phyloP scores from a whole-genome alignment of 2,329 filamentous ascomycete genomes.

The Hypoxylon sp. region DNA sequence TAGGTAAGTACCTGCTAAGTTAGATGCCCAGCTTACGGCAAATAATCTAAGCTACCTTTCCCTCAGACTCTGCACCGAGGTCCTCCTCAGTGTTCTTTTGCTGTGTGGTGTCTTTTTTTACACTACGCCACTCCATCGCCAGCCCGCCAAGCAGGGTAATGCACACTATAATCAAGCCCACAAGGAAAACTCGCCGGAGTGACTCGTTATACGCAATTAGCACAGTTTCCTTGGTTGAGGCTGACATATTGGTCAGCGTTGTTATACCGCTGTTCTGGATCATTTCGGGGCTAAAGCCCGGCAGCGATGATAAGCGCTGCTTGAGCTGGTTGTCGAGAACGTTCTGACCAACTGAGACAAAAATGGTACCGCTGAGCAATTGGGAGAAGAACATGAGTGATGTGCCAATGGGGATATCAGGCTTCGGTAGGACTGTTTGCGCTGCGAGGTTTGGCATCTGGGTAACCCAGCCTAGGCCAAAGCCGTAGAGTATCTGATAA shows the following conservation, averaged over 20 bases:
- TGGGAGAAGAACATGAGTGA: slow-evolving; percentile 63
- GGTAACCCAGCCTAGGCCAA: slow-evolving; percentile 48
- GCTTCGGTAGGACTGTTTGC: slow-evolving; percentile 61
- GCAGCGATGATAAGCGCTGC: slow-evolving; percentile 36
- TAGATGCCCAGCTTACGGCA: too few relatives aligned
- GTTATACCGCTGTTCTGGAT: slow-evolving; percentile 52
- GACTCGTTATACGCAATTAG: slow-evolving; percentile 72
- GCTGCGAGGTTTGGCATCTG: slow-evolving; percentile 58
- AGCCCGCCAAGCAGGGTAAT: slow-evolving; percentile 69
- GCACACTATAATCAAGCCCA: slow-evolving; percentile 68
- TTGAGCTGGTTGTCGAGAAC: slow-evolving; percentile 60
- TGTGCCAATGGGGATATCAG: slow-evolving; percentile 60
- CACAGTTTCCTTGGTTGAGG: slow-evolving; percentile 21
- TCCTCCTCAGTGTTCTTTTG: neutral
- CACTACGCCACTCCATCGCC: slow-evolving; percentile 72
- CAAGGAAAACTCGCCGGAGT: slow-evolving; percentile 71
- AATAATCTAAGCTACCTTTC: neutral
- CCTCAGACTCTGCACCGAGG: too few relatives aligned
- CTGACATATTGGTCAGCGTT: slow-evolving; percentile 23
- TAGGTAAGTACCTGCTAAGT: too few relatives aligned
- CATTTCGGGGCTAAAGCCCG: slow-evolving; percentile 47
- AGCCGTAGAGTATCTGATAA: slow-evolving; percentile 51
- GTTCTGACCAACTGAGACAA: slow-evolving; percentile 62
- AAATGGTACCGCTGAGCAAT: slow-evolving; percentile 62
- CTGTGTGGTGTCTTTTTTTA: slow-evolving; percentile 34